Conservation (phyloP, 441 rosid species). For the Francoa sonchifolia region DNA sequence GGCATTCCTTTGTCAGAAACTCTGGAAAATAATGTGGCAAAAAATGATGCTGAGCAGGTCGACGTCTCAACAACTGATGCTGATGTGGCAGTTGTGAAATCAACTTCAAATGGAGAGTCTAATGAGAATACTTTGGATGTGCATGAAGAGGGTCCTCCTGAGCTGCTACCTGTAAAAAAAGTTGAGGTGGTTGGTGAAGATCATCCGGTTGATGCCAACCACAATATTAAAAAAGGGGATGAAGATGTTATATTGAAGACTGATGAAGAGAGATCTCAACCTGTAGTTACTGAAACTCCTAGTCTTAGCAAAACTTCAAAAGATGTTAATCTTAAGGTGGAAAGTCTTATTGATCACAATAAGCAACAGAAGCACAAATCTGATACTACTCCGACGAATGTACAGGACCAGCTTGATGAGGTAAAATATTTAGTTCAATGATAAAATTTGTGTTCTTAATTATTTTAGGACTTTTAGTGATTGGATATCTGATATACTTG, state of each 20-base stretch:
- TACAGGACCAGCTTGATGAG: slow-evolving; percentile 93
- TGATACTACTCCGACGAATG: slow-evolving; percentile 33
- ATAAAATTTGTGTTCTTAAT: no score
- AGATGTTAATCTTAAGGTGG: slow-evolving; percentile 29
- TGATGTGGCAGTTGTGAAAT: slow-evolving; percentile 18
- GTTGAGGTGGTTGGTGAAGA: slow-evolving; percentile 32
- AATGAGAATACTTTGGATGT: slow-evolving; percentile 35
- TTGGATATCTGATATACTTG: slow-evolving; percentile 12
- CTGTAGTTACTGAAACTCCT: slow-evolving; percentile 26
- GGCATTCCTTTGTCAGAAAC: slow-evolving; percentile 21
- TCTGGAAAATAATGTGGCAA: slow-evolving; percentile 18
- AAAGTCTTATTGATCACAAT: slow-evolving; percentile 32
- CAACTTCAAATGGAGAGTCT: slow-evolving; percentile 28
- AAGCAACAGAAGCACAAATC: slow-evolving; percentile 28
- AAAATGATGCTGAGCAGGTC: slow-evolving; percentile 25
- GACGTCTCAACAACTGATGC: slow-evolving; percentile 25
- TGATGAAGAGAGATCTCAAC: slow-evolving; percentile 33
- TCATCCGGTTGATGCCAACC: slow-evolving; percentile 21
- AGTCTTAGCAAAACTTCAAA: slow-evolving; percentile 23
- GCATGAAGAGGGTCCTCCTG: slow-evolving; percentile 23
- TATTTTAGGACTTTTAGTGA: background rate
- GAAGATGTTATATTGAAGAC: slow-evolving; percentile 29
- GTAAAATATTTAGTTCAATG: slow-evolving; percentile 35
- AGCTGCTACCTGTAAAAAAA: slow-evolving; percentile 34
- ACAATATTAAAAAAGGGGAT: slow-evolving; percentile 22